Evolutionary conservation across 2,329 filamentous ascomycete species (phyloP).

Genomic region (Xylaria digitata): DNA sequence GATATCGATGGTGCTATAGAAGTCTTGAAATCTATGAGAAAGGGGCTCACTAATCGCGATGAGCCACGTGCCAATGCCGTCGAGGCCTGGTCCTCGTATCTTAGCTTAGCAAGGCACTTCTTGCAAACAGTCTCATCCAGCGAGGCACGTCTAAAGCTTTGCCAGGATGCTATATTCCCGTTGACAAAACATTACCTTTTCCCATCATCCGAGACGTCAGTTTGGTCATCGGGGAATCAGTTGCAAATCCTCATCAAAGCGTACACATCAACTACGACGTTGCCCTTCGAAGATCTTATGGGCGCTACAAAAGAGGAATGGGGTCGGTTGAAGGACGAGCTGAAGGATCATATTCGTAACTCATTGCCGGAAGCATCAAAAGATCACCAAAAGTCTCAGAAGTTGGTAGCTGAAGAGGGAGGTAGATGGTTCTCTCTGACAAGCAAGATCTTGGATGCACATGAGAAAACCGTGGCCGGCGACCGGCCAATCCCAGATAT

Average conservation of each 20-base stretch:
- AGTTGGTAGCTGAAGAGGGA: constrained; percentile 72
- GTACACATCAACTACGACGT: constrained; percentile 58
- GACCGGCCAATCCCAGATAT: constrained; percentile 48
- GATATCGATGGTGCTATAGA: constrained; percentile 65
- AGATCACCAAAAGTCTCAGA: constrained; percentile 79
- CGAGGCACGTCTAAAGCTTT: constrained; percentile 58
- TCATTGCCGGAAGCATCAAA: constrained; percentile 86
- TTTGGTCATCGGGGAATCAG: constrained; percentile 52
- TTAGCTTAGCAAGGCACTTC: constrained; percentile 70
- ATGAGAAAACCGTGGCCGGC: constrained; percentile 45
- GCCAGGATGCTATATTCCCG: constrained; percentile 63
- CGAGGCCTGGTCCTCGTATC: constrained; percentile 80
- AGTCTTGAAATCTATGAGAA: constrained; percentile 74
- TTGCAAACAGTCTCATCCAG: constrained; percentile 58
- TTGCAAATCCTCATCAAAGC: constrained; percentile 59
- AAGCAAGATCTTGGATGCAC: constrained; percentile 56
- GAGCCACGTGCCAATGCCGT: constrained; percentile 76
- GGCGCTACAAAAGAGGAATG: constrained; percentile 68
- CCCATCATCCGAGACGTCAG: constrained; percentile 55
- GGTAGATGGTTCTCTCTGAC: constrained; percentile 74
- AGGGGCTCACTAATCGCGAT: constrained; percentile 78
- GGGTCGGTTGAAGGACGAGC: constrained; percentile 67
- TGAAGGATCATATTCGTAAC: constrained; percentile 75
- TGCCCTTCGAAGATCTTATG: constrained; percentile 57
- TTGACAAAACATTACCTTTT: constrained; percentile 67